Percentiles rank a stretch among this genome's conserved stretches.
Evolutionary conservation across 192 early-diverging fungal species (phyloP).

Genomic region (Coemansia sp.): DNA sequence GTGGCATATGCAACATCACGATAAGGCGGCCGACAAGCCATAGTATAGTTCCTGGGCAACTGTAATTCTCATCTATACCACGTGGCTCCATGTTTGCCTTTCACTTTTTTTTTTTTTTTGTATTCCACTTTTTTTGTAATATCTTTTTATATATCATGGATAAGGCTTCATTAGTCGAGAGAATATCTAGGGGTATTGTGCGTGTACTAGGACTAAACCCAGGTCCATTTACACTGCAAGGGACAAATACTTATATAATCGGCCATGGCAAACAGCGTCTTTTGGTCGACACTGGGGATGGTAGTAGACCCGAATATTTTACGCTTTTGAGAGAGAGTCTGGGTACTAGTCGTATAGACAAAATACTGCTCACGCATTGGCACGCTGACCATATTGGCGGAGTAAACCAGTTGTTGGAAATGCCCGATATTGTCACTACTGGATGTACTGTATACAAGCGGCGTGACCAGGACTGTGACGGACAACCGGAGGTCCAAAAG

Average conservation of each 20-base stretch:
- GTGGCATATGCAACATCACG: background rate
- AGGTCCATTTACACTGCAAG: constrained; percentile 78
- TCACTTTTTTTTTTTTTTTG: background rate
- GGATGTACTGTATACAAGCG: constrained; percentile 39
- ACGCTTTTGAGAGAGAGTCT: constrained; percentile 59
- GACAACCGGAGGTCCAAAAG: constrained; percentile 1
- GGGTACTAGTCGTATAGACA: constrained; percentile 53
- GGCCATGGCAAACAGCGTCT: constrained; percentile 72
- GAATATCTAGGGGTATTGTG: constrained; percentile 62
- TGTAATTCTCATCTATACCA: background rate
- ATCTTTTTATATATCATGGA: constrained; percentile 41
- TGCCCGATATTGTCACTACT: constrained; percentile 16
- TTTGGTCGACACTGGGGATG: constrained; percentile 82
- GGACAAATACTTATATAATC: constrained; percentile 88
- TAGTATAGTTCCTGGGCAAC: background rate
- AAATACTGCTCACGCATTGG: constrained; percentile 79
- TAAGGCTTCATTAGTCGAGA: constrained; percentile 52
- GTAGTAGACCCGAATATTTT: constrained; percentile 67
- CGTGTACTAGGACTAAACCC: constrained; percentile 81
- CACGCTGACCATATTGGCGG: constrained; percentile 86
- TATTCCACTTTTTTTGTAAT: background rate
- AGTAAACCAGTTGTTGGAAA: constrained; percentile 26
- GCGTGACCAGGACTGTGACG: background rate
- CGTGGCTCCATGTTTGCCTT: background rate
- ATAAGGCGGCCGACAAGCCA: background rate